Percentiles rank a stretch among this genome's conserved stretches.
phyloP scores from a whole-genome alignment of 306 rosid species.

The Benincasa hispida region DNA sequence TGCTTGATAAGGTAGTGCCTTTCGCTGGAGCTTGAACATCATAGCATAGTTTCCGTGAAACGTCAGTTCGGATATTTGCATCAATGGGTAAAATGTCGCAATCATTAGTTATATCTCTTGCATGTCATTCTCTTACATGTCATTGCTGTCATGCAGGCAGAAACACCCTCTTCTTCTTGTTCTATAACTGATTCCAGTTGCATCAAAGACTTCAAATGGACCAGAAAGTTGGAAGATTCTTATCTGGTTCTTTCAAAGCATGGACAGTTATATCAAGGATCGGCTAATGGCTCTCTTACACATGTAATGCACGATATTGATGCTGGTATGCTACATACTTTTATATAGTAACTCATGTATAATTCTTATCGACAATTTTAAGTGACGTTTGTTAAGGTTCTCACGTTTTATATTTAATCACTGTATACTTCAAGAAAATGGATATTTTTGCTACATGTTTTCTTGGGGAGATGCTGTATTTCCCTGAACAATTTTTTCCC shows the following conservation, averaged over 20 bases:
- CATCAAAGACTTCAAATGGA: slow-evolving; percentile 72
- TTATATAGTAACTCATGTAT: neutral
- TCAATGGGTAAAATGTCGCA: neutral
- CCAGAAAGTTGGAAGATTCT: slow-evolving; percentile 28
- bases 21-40: neutral
- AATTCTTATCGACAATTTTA: neutral
- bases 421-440: neutral
- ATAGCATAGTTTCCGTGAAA: neutral
- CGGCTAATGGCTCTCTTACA: slow-evolving; percentile 27
- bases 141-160: slow-evolving; percentile 34
- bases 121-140: neutral
- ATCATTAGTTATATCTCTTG: neutral
- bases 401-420: neutral
- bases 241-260: slow-evolving; percentile 53
- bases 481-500: neutral
- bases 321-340: slow-evolving; percentile 49
- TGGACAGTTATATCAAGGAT: slow-evolving; percentile 49
- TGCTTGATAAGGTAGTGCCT: slow-evolving; percentile 36
- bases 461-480: neutral
- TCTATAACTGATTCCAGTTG: slow-evolving; percentile 32
- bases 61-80: neutral
- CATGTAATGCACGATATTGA: slow-evolving; percentile 48
- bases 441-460: neutral
- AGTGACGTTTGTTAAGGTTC: neutral
- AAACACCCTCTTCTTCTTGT: slow-evolving; percentile 32